A percentile compares a stretch with the other conserved stretches of the same genome.
These are phyloP conservation scores for Hypomyces rosellus DNA, from an alignment of 2,329 filamentous ascomycete species.

Conservation along the genomic window DNA sequence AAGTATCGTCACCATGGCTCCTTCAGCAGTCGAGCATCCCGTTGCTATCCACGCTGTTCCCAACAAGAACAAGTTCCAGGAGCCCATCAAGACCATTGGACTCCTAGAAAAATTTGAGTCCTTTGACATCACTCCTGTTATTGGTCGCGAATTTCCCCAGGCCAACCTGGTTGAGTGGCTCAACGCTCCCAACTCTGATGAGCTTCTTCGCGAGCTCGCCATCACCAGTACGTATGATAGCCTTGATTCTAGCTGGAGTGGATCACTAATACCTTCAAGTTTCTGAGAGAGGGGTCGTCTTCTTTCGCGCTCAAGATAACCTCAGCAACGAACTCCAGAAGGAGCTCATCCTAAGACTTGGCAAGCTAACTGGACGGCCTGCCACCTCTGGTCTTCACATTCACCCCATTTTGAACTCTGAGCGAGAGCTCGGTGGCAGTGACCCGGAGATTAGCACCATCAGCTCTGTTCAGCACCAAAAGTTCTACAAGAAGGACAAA, in stretches of 20 bases:
- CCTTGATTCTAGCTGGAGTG: too few relatives aligned
- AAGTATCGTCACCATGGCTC: conserved; percentile 10
- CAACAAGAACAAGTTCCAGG: conserved; percentile 8
- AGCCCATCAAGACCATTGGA: conserved; percentile 39
- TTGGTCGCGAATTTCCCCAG: conserved; percentile 55
- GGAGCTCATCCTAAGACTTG: conserved; percentile 54
- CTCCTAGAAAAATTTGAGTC: conserved; percentile 45
- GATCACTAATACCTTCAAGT: conserved; percentile 34
- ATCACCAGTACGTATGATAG: conserved; percentile 49
- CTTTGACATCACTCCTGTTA: conserved; percentile 55
- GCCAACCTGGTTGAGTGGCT: conserved; percentile 56
- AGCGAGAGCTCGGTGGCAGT: conserved; percentile 44
- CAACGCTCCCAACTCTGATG: conserved; percentile 54
- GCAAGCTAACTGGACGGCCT: conserved; percentile 52
- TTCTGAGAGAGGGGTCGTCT: conserved; percentile 62
- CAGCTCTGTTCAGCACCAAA: conserved; percentile 48
- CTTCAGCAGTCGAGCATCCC: conserved; percentile 10
- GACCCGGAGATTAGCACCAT: conserved; percentile 61
- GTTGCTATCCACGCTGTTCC: conserved; percentile 4
- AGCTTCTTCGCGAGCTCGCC: conserved; percentile 58
- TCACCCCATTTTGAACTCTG: conserved; percentile 51
- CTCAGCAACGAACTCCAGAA: conserved; percentile 60
- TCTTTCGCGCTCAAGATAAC: conserved; percentile 59
- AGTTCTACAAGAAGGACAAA: conserved; percentile 32
- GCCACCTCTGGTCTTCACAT: conserved; percentile 51